Evolutionary conservation across 129 eudicot genomes (phyloP).

Genomic region (Escallonia rubra): DNA sequence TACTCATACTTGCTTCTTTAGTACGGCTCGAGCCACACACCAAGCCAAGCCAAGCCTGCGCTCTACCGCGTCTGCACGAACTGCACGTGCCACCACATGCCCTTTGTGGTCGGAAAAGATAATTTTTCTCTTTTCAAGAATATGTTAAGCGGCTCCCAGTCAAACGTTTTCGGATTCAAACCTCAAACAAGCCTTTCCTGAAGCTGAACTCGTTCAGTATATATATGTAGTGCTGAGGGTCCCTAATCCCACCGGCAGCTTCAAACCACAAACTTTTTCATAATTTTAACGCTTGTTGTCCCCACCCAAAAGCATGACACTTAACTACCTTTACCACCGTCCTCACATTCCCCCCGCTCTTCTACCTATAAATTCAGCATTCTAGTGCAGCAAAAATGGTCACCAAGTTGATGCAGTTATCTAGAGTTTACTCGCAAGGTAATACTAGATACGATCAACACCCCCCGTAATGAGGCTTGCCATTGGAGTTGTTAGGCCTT

Average conservation of each 20-base stretch:
- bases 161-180: constrained; percentile 23
- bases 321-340: background rate
- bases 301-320: background rate
- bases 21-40: no score
- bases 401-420: constrained; percentile 1
- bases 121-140: background rate
- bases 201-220: constrained; percentile 1
- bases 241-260: background rate
- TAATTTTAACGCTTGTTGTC: background rate
- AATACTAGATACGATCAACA: background rate
- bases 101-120: background rate
- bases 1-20: no score
- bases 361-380: constrained; percentile 21
- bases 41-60: no score
- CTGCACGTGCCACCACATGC: background rate
- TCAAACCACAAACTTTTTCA: background rate
- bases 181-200: no score
- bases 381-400: constrained; percentile 6
- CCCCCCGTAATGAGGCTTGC: constrained; percentile 1
- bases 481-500: constrained; percentile 37
- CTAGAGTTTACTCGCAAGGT: background rate
- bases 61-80: background rate
- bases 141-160: constrained; percentile 18
- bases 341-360: background rate
- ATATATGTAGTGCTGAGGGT: no score